These are phyloP conservation scores for Pisolithus marmoratus DNA, from an alignment of 768 basidiomycete species.

Conservation along the genomic window DNA sequence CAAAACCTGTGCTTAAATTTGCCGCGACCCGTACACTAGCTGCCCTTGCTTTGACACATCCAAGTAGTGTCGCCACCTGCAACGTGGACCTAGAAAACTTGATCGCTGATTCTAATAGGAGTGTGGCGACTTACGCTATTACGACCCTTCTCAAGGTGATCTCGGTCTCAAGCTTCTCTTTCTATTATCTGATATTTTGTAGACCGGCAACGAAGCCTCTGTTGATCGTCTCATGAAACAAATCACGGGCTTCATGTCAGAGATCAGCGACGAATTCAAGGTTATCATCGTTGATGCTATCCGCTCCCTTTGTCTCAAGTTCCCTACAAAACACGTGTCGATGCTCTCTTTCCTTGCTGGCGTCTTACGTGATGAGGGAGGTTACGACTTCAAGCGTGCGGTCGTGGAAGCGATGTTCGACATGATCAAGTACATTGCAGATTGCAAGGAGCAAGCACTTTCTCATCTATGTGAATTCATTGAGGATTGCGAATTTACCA, in stretches of 20 bases:
- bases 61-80: conserved; percentile 81
- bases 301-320: conserved; percentile 96
- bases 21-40: conserved; percentile 96
- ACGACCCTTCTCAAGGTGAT: conserved; percentile 92
- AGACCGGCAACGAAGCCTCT: conserved; percentile 99
- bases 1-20: conserved; percentile 93
- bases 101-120: conserved; percentile 92
- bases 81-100: conserved; percentile 96
- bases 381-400: conserved; percentile 98
- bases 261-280: conserved; percentile 99
- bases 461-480: conserved; percentile 99
- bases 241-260: conserved; percentile 97
- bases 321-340: conserved; percentile 92
- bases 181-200: conserved; percentile 7
- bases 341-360: conserved; percentile 98
- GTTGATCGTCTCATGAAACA: conserved; percentile 99
- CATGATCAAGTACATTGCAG: conserved; percentile 97
- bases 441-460: conserved; percentile 95
- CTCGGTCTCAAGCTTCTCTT: not conserved
- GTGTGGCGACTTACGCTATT: conserved; percentile 97
- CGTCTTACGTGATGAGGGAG: conserved; percentile 95
- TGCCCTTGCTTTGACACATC: conserved; percentile 80
- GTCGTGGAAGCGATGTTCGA: conserved; percentile 99
- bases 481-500: conserved; percentile 99
- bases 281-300: conserved; percentile 99